A percentile compares a stretch with the other conserved stretches of the same genome.
phyloP scores from a whole-genome alignment of 2,329 filamentous ascomycete genomes.

The Mollisiaceae sp. region DNA sequence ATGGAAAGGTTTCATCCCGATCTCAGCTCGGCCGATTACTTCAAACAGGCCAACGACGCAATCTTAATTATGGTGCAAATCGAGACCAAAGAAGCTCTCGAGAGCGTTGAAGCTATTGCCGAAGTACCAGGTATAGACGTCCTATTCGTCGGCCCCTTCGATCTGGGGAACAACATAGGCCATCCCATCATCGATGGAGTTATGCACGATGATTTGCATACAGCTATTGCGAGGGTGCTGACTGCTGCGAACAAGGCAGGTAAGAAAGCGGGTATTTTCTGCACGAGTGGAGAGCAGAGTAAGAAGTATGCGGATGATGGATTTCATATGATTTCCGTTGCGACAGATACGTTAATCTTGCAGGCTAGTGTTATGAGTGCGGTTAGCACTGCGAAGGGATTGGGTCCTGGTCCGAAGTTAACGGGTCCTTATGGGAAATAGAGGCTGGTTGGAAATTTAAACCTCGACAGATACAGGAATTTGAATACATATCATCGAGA shows the following conservation, averaged over 20 bases:
- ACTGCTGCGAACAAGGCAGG: constrained; percentile 63
- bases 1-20: constrained; percentile 54
- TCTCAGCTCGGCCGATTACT: constrained; percentile 59
- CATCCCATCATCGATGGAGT: constrained; percentile 65
- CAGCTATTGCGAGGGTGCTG: constrained; percentile 63
- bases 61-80: constrained; percentile 71
- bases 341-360: constrained; percentile 60
- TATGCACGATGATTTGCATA: constrained; percentile 62
- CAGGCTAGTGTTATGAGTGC: constrained; percentile 52
- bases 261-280: constrained; percentile 69
- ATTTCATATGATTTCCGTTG: constrained; percentile 66
- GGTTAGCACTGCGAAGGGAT: constrained; percentile 53
- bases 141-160: constrained; percentile 69
- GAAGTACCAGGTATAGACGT: constrained; percentile 64
- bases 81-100: constrained; percentile 67
- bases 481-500: background rate
- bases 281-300: constrained; percentile 60
- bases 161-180: constrained; percentile 67
- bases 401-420: constrained; percentile 36
- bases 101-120: constrained; percentile 65
- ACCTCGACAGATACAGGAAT: background rate
- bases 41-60: constrained; percentile 60
- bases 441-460: background rate
- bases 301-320: constrained; percentile 59
- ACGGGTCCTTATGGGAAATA: constrained; percentile 41